Conservation (phyloP, 1,139 yeast species). For the Suhomyces bokatorum region DNA sequence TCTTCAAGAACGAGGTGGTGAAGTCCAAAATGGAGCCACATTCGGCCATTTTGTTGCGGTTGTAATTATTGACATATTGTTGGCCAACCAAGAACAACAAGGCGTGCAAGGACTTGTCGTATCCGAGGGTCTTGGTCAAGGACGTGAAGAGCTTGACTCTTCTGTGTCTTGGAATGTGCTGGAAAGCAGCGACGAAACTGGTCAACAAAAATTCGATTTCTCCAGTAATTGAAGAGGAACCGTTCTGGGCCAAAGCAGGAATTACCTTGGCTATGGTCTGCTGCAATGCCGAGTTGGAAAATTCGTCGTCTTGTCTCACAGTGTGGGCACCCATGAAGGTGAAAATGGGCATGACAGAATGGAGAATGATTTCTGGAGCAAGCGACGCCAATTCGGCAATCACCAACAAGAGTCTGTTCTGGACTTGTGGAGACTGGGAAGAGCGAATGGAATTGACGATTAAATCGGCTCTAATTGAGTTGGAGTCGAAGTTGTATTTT, state of each 20-base stretch:
- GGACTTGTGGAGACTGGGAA: conserved; percentile 91
- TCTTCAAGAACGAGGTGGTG: conserved; percentile 63
- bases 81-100: conserved; percentile 78
- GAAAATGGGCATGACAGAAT: conserved; percentile 97
- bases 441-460: conserved; percentile 88
- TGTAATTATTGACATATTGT: conserved; percentile 59
- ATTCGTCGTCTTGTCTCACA: conserved; percentile 93
- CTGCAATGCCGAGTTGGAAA: conserved; percentile 87
- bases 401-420: conserved; percentile 79
- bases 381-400: conserved; percentile 84
- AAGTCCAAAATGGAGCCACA: conserved; percentile 70
- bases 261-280: conserved; percentile 88
- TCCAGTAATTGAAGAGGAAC: conserved; percentile 50
- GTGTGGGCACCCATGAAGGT: conserved; percentile 99
- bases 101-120: conserved; percentile 64
- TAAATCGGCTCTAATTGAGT: conserved; percentile 80
- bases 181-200: conserved; percentile 89
- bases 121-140: conserved; percentile 75
- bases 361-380: conserved; percentile 88
- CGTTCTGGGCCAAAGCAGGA: conserved; percentile 79
- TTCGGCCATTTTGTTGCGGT: conserved; percentile 62
- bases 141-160: conserved; percentile 82
- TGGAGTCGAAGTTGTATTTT: conserved; percentile 52
- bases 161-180: conserved; percentile 95
- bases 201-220: conserved; percentile 83